Evolutionary conservation across 768 basidiomycete genomes (phyloP).

Genomic region (Crassisporium funariophilum): DNA sequence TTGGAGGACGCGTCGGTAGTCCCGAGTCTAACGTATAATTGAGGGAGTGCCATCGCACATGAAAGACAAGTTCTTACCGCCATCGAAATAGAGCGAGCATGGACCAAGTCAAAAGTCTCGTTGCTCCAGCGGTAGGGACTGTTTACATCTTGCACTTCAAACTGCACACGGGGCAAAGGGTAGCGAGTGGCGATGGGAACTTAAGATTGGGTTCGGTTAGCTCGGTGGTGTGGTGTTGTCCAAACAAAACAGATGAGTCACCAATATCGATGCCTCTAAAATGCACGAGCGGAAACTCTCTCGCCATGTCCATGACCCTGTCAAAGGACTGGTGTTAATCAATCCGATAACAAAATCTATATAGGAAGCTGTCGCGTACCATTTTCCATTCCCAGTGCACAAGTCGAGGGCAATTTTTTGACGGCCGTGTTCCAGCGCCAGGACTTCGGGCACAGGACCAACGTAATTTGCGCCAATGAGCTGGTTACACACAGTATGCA

Average conservation of each 20-base stretch:
- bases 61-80: slow-evolving; percentile 48
- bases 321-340: slow-evolving; percentile 16
- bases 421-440: slow-evolving; percentile 42
- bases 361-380: slow-evolving; percentile 45
- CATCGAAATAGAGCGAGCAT: slow-evolving; percentile 61
- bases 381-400: slow-evolving; percentile 76
- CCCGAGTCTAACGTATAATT: slow-evolving; percentile 45
- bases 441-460: slow-evolving; percentile 57
- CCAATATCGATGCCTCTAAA: slow-evolving; percentile 81
- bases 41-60: background rate
- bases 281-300: slow-evolving; percentile 59
- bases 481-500: slow-evolving; percentile 50
- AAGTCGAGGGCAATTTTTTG: slow-evolving; percentile 66
- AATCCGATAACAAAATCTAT: slow-evolving; percentile 18
- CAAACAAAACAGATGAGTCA: slow-evolving; percentile 31
- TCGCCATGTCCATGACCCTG: slow-evolving; percentile 79
- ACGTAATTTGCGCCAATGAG: slow-evolving; percentile 60
- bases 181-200: slow-evolving; percentile 73
- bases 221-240: slow-evolving; percentile 11
- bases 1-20: slow-evolving; percentile 53
- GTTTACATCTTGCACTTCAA: slow-evolving; percentile 69
- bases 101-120: slow-evolving; percentile 65
- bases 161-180: slow-evolving; percentile 60
- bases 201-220: slow-evolving; percentile 29
- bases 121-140: slow-evolving; percentile 50